Percentiles rank a stretch among this genome's conserved stretches.
phyloP scores from a whole-genome alignment of 257 asterid genomes.

The Solanum peruvianum region DNA sequence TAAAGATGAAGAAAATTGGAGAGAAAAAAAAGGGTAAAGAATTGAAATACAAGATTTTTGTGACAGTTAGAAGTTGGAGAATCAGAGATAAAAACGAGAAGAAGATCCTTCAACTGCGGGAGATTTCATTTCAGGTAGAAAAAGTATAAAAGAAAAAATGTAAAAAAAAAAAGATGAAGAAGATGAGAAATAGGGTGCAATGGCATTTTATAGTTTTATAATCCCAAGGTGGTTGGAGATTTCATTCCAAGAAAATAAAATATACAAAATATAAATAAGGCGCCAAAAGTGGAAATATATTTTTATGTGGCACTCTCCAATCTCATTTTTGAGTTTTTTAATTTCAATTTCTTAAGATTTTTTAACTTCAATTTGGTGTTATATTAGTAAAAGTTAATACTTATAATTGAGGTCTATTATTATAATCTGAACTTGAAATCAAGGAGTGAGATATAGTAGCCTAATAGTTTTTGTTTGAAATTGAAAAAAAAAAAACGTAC shows the following conservation, averaged over 20 bases:
- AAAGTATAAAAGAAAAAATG: neutral
- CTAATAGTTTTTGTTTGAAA: too few species aligned
- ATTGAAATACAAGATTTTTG: neutral
- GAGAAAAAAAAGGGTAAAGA: neutral
- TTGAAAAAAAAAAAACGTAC: too few species aligned
- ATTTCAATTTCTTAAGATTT: neutral
- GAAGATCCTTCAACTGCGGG: slow-evolving; percentile 35
- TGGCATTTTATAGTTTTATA: neutral
- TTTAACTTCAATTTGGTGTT: neutral
- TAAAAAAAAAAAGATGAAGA: neutral
- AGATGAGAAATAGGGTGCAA: neutral
- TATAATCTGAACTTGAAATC: neutral
- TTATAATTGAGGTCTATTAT: neutral
- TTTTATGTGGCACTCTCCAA: neutral
- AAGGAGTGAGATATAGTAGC: neutral
- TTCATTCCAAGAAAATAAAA: neutral
- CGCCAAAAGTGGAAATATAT: neutral
- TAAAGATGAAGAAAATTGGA: neutral
- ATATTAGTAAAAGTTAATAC: too few species aligned
- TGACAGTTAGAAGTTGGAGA: neutral
- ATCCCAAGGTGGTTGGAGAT: neutral
- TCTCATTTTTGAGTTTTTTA: neutral
- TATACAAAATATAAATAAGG: neutral
- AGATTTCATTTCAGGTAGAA: neutral
- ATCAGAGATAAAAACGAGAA: neutral